These are phyloP conservation scores for Meripilus lineatus DNA, from an alignment of 1,284 basidiomycete genomes.

Conservation along the genomic window DNA sequence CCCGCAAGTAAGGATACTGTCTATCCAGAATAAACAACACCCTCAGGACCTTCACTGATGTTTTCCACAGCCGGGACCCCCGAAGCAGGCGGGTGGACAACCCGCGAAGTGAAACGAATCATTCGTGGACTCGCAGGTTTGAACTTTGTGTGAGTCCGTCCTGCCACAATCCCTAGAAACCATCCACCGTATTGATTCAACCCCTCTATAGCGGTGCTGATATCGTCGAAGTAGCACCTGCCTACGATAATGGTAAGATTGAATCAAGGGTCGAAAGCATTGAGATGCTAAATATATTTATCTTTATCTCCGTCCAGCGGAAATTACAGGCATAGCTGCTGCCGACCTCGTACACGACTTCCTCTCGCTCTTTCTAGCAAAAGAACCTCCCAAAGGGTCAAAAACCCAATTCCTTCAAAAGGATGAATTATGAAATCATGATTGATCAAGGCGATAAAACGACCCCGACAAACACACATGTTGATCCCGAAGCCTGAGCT, in stretches of 20 bases:
- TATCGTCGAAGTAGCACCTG: constrained; percentile 77
- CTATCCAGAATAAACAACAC: background rate
- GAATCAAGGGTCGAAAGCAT: background rate
- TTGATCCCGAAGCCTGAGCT: background rate
- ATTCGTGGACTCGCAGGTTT: constrained; percentile 71
- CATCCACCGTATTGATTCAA: background rate
- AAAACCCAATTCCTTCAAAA: constrained; percentile 11
- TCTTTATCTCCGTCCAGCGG: constrained; percentile 36
- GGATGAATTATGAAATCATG: constrained; percentile 22
- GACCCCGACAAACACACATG: background rate
- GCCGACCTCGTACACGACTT: constrained; percentile 72
- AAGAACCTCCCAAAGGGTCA: constrained; percentile 26
- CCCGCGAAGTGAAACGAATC: constrained; percentile 76
- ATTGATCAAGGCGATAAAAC: background rate
- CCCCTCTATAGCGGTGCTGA: constrained; percentile 52
- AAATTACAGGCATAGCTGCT: constrained; percentile 67
- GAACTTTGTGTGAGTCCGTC: constrained; percentile 63
- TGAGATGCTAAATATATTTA: background rate
- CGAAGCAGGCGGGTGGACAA: constrained; percentile 79
- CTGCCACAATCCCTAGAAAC: background rate
- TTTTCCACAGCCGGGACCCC: constrained; percentile 65
- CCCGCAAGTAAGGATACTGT: constrained; percentile 58
- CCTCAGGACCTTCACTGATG: background rate
- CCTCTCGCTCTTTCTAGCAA: constrained; percentile 52
- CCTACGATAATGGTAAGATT: constrained; percentile 61